Evolutionary conservation across 1,284 basidiomycete genomes (phyloP).

Genomic region (Cutaneotrichosporon daszewskae): DNA sequence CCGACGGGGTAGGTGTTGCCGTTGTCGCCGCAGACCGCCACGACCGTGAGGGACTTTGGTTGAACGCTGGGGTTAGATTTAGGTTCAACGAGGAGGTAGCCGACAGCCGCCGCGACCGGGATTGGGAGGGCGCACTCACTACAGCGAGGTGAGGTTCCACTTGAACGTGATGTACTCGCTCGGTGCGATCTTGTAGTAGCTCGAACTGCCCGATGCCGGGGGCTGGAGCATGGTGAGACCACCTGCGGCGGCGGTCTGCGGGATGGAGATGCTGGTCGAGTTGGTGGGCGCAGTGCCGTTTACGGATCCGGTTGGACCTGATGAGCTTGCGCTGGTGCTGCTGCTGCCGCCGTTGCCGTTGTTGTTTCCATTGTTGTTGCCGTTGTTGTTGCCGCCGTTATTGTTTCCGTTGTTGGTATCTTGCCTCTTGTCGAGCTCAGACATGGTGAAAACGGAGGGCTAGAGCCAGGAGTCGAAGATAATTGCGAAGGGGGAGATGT

Average conservation of each 20-base stretch:
- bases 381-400: conserved; percentile 3
- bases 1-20: conserved; percentile 84
- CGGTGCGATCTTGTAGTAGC: conserved; percentile 81
- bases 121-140: conserved; percentile 38
- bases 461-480: too few relatives aligned
- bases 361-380: background rate
- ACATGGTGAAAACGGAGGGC: too few relatives aligned
- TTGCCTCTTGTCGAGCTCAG: too few relatives aligned
- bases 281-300: conserved; percentile 6
- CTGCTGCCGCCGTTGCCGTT: conserved; percentile 1
- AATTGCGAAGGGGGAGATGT: too few relatives aligned
- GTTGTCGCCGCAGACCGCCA: conserved; percentile 69
- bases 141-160: conserved; percentile 75
- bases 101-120: too few relatives aligned
- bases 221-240: conserved; percentile 55
- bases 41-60: conserved; percentile 69
- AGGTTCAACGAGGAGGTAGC: background rate
- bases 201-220: conserved; percentile 63
- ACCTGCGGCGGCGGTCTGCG: conserved; percentile 42
- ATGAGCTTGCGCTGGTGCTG: background rate
- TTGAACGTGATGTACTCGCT: conserved; percentile 73
- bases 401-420: conserved; percentile 2
- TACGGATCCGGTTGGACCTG: background rate
- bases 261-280: conserved; percentile 31
- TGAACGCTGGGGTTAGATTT: conserved; percentile 45